phyloP scores from a whole-genome alignment of 108 stramenopile genomes.

The Skeletonema potamos region DNA sequence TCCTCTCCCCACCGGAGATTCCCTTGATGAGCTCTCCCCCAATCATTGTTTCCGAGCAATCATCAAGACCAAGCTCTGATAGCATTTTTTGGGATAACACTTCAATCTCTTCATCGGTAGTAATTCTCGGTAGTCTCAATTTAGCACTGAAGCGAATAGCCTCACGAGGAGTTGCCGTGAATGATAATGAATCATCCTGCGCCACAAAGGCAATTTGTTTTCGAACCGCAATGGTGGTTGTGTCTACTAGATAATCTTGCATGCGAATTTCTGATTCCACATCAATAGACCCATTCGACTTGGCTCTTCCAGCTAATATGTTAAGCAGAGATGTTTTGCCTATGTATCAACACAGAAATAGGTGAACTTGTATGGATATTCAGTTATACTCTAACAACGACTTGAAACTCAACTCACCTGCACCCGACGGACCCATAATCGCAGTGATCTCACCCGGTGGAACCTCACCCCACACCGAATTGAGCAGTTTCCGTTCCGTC shows the following conservation, averaged over 20 bases:
- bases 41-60: slow-evolving; percentile 73
- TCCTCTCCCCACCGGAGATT: slow-evolving; percentile 80
- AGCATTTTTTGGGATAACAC: slow-evolving; percentile 74
- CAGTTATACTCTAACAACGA: no score
- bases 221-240: slow-evolving; percentile 62
- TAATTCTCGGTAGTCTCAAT: slow-evolving; percentile 64
- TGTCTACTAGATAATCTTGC: slow-evolving; percentile 67
- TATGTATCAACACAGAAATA: background rate
- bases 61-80: slow-evolving; percentile 62
- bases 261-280: slow-evolving; percentile 65
- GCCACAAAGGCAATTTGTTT: slow-evolving; percentile 85
- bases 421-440: slow-evolving; percentile 73
- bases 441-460: slow-evolving; percentile 65
- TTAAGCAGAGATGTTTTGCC: slow-evolving; percentile 88
- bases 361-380: background rate
- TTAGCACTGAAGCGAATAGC: slow-evolving; percentile 81
- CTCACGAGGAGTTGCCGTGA: slow-evolving; percentile 86
- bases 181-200: slow-evolving; percentile 81
- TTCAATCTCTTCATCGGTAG: slow-evolving; percentile 58
- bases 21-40: slow-evolving; percentile 74
- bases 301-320: slow-evolving; percentile 70
- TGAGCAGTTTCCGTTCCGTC: slow-evolving; percentile 43
- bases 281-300: slow-evolving; percentile 26
- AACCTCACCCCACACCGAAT: slow-evolving; percentile 72
- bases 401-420: background rate